A percentile compares a stretch with the other conserved stretches of the same genome.
These are phyloP conservation scores for Amorphotheca resinae DNA, from an alignment of 495 filamentous ascomycete species.

Conservation along the genomic window DNA sequence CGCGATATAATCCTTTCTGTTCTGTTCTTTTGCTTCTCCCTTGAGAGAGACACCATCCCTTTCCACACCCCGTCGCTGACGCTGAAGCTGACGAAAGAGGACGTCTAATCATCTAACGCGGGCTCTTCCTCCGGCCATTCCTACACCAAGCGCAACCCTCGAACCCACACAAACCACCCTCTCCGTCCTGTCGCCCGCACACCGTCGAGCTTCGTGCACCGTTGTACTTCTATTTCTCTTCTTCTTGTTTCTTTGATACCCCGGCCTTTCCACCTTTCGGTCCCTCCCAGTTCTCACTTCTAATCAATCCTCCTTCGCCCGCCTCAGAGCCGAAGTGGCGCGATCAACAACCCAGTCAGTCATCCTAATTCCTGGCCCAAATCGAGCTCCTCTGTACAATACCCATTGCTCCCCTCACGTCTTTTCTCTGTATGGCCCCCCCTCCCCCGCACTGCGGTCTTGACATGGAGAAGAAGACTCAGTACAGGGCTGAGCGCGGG, in stretches of 20 bases:
- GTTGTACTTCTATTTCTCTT: not conserved
- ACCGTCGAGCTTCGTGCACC: not conserved
- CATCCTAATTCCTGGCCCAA: not conserved
- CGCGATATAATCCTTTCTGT: too few species aligned
- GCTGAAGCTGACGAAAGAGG: too few species aligned
- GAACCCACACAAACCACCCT: not conserved
- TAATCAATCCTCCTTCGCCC: too few species aligned
- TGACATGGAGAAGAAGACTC: constrained; percentile 1
- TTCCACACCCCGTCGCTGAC: too few species aligned
- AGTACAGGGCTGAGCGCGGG: constrained; percentile 9
- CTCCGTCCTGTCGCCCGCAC: not conserved
- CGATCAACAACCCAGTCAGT: not conserved
- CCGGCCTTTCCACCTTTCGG: not conserved
- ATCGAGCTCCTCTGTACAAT: not conserved
- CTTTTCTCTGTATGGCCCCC: constrained; percentile 8
- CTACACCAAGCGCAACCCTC: too few species aligned
- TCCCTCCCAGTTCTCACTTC: not conserved
- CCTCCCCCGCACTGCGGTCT: not conserved
- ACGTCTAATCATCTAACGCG: too few species aligned
- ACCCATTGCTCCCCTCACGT: constrained; percentile 1
- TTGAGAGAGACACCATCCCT: too few species aligned
- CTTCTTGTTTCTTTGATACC: constrained; percentile 2
- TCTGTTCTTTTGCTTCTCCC: too few species aligned
- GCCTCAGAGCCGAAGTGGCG: not conserved
- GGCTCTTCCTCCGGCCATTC: too few species aligned